Percentiles rank a stretch among this genome's conserved stretches.
phyloP scores from a whole-genome alignment of 306 rosid species.

The Dryas drummondii region DNA sequence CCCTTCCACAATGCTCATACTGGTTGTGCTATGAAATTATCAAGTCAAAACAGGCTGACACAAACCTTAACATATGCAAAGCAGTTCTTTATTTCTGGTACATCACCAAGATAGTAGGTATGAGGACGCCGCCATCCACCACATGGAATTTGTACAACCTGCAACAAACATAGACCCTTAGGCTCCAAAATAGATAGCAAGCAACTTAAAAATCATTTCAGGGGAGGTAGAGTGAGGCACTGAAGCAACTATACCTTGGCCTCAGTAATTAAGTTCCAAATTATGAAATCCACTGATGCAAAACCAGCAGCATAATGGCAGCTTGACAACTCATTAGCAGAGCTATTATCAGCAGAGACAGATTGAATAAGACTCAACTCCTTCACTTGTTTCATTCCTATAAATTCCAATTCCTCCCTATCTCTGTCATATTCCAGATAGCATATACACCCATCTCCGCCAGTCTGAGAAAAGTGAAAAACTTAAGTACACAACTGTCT shows the following conservation, averaged over 20 bases:
- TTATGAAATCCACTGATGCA: constrained; percentile 77
- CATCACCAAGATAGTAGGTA: constrained; percentile 79
- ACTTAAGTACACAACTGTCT: no score
- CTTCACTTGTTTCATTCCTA: constrained; percentile 93
- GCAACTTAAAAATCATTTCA: constrained; percentile 5
- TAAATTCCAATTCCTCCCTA: constrained; percentile 65
- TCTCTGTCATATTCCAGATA: constrained; percentile 70
- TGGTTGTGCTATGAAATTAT: not conserved
- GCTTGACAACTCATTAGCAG: constrained; percentile 34
- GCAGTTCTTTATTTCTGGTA: constrained; percentile 77
- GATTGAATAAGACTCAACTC: constrained; percentile 76
- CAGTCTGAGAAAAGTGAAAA: constrained; percentile 57
- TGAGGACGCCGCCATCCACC: constrained; percentile 99
- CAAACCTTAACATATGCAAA: constrained; percentile 93
- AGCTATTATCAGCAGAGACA: constrained; percentile 42
- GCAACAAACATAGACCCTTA: constrained; percentile 26
- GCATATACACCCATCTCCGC: constrained; percentile 96
- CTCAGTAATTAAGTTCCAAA: constrained; percentile 81
- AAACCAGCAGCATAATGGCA: constrained; percentile 80
- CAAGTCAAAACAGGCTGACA: constrained; percentile 15
- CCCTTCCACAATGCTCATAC: not conserved
- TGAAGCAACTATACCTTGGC: constrained; percentile 57
- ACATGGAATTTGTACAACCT: constrained; percentile 84
- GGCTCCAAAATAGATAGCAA: constrained; percentile 18
- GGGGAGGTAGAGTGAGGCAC: constrained; percentile 10